These are phyloP conservation scores for Zanthoxylum bungeanum DNA, from an alignment of 345 rosid species.

Conservation along the genomic window DNA sequence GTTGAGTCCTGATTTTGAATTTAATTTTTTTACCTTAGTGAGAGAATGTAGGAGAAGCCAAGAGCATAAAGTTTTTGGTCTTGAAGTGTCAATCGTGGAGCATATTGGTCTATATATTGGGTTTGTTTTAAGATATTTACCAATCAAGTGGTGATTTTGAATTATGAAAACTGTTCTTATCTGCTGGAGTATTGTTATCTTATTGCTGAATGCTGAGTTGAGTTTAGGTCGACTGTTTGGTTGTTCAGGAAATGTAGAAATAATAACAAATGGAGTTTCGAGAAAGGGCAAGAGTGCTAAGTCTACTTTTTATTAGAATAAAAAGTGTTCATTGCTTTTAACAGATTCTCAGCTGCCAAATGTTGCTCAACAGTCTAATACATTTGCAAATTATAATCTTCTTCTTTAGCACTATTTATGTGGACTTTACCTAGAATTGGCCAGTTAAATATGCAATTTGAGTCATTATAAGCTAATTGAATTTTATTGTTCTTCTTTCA, in stretches of 20 bases:
- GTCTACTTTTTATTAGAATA: not conserved
- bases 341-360: not conserved
- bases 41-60: not conserved
- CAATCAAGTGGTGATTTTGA: not conserved
- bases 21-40: no score
- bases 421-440: not conserved
- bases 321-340: not conserved
- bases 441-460: not conserved
- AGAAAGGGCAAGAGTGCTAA: not conserved
- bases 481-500: not conserved
- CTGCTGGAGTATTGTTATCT: not conserved
- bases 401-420: not conserved
- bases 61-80: not conserved
- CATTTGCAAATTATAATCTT: not conserved
- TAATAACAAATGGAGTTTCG: not conserved
- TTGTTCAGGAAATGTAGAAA: slow-evolving; percentile 9
- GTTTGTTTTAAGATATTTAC: not conserved
- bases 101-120: not conserved
- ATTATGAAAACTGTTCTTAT: not conserved
- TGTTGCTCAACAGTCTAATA: not conserved
- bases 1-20: no score
- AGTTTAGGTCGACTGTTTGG: not conserved
- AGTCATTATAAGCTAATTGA: slow-evolving; percentile 13
- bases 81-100: not conserved
- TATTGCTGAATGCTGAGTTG: not conserved